Conservation (phyloP, 2,329 filamentous ascomycete genomes). For the Botrytis squamosa region DNA sequence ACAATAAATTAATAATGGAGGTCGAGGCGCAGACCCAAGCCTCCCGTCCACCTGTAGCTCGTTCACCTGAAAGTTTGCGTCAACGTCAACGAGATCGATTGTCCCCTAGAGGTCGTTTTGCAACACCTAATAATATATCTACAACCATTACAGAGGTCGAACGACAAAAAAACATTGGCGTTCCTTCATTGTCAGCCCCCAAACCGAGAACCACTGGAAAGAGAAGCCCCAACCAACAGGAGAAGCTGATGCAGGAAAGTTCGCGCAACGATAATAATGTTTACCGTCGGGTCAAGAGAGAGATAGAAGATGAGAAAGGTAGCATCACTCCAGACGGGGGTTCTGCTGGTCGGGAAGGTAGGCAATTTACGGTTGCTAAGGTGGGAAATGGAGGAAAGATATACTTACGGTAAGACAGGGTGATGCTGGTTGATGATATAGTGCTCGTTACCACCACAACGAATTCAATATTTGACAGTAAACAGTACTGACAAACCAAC, state of each 20-base stretch:
- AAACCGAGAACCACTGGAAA: slow-evolving; percentile 28
- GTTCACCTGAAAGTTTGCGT: slow-evolving; percentile 37
- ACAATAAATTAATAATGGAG: slow-evolving; percentile 19
- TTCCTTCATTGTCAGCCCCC: slow-evolving; percentile 33
- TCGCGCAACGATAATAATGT: slow-evolving; percentile 35
- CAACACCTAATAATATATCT: slow-evolving; percentile 29
- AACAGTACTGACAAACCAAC: slow-evolving; percentile 30
- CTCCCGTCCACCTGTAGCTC: slow-evolving; percentile 21
- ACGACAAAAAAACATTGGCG: slow-evolving; percentile 23
- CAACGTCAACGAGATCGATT: slow-evolving; percentile 40
- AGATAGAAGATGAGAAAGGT: slow-evolving; percentile 51
- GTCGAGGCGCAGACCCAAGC: slow-evolving; percentile 20
- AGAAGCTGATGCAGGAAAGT: slow-evolving; percentile 35
- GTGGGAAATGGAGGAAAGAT: slow-evolving; percentile 81
- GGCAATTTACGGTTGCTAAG: slow-evolving; percentile 70
- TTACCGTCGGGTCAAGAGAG: slow-evolving; percentile 31
- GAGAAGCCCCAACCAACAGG: slow-evolving; percentile 29
- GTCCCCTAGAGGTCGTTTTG: slow-evolving; percentile 36
- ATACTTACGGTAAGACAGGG: slow-evolving; percentile 67
- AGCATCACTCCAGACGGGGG: slow-evolving; percentile 60
- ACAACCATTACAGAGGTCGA: slow-evolving; percentile 32
- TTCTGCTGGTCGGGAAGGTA: slow-evolving; percentile 49
- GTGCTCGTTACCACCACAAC: slow-evolving; percentile 18
- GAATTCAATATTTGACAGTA: slow-evolving; percentile 19
- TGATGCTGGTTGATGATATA: slow-evolving; percentile 25